Percentiles rank a stretch among this genome's conserved stretches.
These are phyloP conservation scores for Dactylis glomerata DNA, from an alignment of 176 grass and related monocot genomes.

Conservation along the genomic window DNA sequence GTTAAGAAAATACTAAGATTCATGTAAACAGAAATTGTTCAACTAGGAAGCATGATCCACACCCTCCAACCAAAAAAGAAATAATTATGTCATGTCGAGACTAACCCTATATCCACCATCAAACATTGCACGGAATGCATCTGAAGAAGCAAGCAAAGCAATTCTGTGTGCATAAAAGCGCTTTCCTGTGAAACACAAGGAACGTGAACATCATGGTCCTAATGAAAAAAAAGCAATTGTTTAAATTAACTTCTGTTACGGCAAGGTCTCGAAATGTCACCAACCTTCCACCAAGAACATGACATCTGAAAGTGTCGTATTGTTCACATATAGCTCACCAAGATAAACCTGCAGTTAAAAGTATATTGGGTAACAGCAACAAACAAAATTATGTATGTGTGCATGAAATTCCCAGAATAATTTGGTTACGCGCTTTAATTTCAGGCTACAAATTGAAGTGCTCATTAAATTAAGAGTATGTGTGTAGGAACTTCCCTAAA, in stretches of 20 bases:
- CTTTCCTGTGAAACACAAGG: slow-evolving; percentile 54
- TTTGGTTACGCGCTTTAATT: neutral
- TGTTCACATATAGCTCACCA: slow-evolving; percentile 96
- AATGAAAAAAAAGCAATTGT: slow-evolving; percentile 8
- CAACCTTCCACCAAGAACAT: slow-evolving; percentile 98
- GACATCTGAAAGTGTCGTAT: slow-evolving; percentile 90
- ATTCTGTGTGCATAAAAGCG: slow-evolving; percentile 98
- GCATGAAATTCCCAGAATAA: neutral
- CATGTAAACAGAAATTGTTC: neutral
- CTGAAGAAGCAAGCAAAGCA: slow-evolving; percentile 96
- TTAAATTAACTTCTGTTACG: neutral
- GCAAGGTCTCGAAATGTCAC: slow-evolving; percentile 22
- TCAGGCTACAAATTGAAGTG: no score
- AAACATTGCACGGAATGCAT: slow-evolving; percentile 99
- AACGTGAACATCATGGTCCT: neutral
- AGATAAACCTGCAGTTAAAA: slow-evolving; percentile 79
- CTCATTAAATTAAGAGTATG: no score
- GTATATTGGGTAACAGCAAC: slow-evolving; percentile 2
- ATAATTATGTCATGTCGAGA: slow-evolving; percentile 14
- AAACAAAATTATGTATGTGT: neutral
- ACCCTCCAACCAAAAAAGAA: slow-evolving; percentile 16
- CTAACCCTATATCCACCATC: slow-evolving; percentile 99
- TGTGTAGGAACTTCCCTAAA: neutral
- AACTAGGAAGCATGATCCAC: slow-evolving; percentile 18
- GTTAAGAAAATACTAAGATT: slow-evolving; percentile 25